A percentile compares a stretch with the other conserved stretches of the same genome.
Evolutionary conservation across 768 basidiomycete genomes (phyloP).

Genomic region (Coprinopsis cinerea): DNA sequence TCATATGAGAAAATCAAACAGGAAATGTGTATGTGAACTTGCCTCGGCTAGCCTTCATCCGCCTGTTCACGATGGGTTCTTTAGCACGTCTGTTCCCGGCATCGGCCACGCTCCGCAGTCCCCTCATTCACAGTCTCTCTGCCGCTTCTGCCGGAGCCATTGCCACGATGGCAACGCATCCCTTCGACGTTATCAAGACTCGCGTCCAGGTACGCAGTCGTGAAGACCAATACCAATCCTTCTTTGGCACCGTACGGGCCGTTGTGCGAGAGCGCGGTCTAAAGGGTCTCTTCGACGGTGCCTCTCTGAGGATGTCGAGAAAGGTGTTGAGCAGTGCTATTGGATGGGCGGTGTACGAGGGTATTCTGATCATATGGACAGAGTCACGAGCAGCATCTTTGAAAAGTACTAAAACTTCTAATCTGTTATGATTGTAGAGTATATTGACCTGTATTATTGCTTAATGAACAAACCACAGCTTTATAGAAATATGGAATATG

Average conservation of each 20-base stretch:
- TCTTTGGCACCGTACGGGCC: constrained; percentile 55
- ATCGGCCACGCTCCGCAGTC: constrained; percentile 38
- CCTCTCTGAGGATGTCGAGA: constrained; percentile 72
- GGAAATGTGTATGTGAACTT: constrained; percentile 47
- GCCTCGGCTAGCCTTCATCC: constrained; percentile 7
- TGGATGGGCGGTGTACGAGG: constrained; percentile 90
- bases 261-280: constrained; percentile 79
- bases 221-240: constrained; percentile 69
- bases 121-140: constrained; percentile 53
- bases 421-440: not conserved
- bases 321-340: constrained; percentile 89
- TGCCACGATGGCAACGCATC: constrained; percentile 83
- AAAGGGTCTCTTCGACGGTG: constrained; percentile 81
- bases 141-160: constrained; percentile 80
- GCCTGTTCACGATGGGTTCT: constrained; percentile 3
- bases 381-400: constrained; percentile 1
- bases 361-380: constrained; percentile 52
- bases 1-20: constrained; percentile 85
- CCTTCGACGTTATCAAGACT: constrained; percentile 96
- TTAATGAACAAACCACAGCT: not conserved
- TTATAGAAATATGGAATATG: no score
- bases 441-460: not conserved
- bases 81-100: constrained; percentile 39
- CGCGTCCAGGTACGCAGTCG: constrained; percentile 87
- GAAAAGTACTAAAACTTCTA: constrained; percentile 1